These are phyloP conservation scores for Spinacia oleracea DNA, from an alignment of 179 eudicot genomes.

Conservation along the genomic window DNA sequence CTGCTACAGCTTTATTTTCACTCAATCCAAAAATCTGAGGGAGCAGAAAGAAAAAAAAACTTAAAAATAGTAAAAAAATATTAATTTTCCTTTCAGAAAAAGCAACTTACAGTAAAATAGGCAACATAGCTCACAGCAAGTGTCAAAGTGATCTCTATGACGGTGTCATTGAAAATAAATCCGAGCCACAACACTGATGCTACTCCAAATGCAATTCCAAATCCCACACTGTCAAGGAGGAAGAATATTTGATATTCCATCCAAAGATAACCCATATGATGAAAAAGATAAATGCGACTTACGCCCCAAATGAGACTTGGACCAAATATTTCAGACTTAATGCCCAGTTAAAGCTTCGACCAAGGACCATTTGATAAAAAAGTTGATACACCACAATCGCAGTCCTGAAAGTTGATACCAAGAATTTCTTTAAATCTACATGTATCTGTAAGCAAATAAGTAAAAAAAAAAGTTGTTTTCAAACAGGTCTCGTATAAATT, in stretches of 20 bases:
- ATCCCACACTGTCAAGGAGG: conserved; percentile 64
- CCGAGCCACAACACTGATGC: conserved; percentile 93
- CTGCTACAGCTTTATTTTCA: too few species aligned
- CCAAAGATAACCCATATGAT: conserved; percentile 5
- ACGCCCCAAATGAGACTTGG: conserved; percentile 93
- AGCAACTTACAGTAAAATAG: conserved; percentile 72
- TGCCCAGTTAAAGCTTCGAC: conserved; percentile 64
- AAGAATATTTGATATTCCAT: conserved; percentile 11
- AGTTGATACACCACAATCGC: conserved; percentile 94
- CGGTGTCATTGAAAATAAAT: conserved; percentile 86
- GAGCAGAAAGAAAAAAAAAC: not conserved
- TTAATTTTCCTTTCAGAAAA: conserved; percentile 2
- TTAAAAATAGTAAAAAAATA: not conserved
- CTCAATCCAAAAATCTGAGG: not conserved
- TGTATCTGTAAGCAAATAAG: not conserved
- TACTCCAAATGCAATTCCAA: conserved; percentile 88
- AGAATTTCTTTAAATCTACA: not conserved
- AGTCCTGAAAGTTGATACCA: conserved; percentile 53
- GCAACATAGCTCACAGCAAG: conserved; percentile 95
- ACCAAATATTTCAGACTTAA: conserved; percentile 57
- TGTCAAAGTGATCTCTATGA: conserved; percentile 86
- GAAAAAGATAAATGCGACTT: conserved; percentile 32
- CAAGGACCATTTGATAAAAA: conserved; percentile 71
- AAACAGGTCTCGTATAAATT: not conserved
- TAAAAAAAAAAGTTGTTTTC: not conserved